Percentiles rank a stretch among this genome's conserved stretches.
phyloP scores from a whole-genome alignment of 2,329 filamentous ascomycete genomes.

The Aspergillus sp. region DNA sequence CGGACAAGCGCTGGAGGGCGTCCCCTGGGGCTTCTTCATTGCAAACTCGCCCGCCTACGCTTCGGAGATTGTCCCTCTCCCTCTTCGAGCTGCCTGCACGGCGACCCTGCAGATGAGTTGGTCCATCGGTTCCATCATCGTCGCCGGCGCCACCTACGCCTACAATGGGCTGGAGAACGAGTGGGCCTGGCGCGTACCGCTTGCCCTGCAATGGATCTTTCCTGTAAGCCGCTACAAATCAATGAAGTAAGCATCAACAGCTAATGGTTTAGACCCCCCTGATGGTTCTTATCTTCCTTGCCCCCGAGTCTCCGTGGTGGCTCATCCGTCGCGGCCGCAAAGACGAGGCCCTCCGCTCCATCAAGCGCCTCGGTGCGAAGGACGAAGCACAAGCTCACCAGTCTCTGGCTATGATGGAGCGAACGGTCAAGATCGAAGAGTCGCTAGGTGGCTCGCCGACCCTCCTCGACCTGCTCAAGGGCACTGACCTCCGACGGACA shows the following conservation, averaged over 20 bases:
- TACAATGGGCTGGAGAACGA: constrained; percentile 21
- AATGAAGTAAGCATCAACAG: too few species aligned
- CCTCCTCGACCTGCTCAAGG: constrained; percentile 33
- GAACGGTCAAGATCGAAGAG: constrained; percentile 33
- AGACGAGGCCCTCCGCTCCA: constrained; percentile 24
- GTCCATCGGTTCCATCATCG: constrained; percentile 31
- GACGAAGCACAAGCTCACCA: constrained; percentile 19
- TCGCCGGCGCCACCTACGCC: constrained; percentile 24
- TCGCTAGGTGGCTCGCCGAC: constrained; percentile 26
- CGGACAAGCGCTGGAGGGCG: constrained; percentile 31
- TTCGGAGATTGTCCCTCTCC: constrained; percentile 27
- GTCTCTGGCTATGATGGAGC: constrained; percentile 32
- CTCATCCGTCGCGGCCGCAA: constrained; percentile 28
- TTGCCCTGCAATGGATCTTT: constrained; percentile 32
- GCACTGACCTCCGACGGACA: constrained; percentile 32
- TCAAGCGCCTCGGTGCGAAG: constrained; percentile 24
- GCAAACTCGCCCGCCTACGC: constrained; percentile 31
- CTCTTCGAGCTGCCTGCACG: constrained; percentile 27
- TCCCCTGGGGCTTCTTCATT: constrained; percentile 34
- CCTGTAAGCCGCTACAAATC: constrained; percentile 16
- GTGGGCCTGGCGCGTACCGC: constrained; percentile 29
- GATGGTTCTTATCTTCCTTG: constrained; percentile 26
- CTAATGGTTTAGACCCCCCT: constrained; percentile 24
- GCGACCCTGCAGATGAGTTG: constrained; percentile 31
- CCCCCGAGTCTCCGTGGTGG: constrained; percentile 32